Percentiles rank a stretch among this genome's conserved stretches.
These are phyloP conservation scores for Flaveria ramosissima DNA, from an alignment of 129 eudicot species.

Conservation along the genomic window DNA sequence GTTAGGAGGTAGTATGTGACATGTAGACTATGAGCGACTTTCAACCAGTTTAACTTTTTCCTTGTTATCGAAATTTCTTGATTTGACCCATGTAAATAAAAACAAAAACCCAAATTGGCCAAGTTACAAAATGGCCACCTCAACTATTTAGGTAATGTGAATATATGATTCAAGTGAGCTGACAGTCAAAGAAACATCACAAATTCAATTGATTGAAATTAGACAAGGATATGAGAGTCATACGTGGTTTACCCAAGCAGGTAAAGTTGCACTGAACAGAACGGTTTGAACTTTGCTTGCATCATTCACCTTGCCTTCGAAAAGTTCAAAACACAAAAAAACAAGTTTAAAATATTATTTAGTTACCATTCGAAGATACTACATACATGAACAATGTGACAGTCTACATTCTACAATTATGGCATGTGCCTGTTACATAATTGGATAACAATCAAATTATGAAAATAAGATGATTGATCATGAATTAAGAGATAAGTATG, in stretches of 20 bases:
- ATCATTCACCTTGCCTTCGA: conserved; percentile 84
- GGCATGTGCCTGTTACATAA: conserved; percentile 1
- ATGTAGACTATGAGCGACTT: neutral
- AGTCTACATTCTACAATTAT: neutral
- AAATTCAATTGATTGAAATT: neutral
- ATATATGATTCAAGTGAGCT: neutral
- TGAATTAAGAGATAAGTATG: neutral
- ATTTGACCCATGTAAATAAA: neutral
- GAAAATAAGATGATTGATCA: conserved; percentile 7
- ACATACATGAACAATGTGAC: conserved; percentile 5
- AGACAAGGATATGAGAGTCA: conserved; percentile 22
- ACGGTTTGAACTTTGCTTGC: conserved; percentile 86
- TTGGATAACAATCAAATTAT: neutral
- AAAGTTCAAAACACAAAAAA: neutral
- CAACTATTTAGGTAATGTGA: neutral
- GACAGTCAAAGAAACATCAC: conserved; percentile 15
- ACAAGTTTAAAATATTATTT: conserved; percentile 1
- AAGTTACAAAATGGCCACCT: neutral
- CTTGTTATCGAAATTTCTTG: neutral
- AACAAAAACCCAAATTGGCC: neutral
- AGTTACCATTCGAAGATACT: neutral
- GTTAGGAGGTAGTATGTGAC: neutral
- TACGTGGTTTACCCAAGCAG: conserved; percentile 86
- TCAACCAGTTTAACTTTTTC: neutral
- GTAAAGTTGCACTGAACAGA: conserved; percentile 90